phyloP scores from a whole-genome alignment of 345 rosid species.

The Euphorbia peplus region DNA sequence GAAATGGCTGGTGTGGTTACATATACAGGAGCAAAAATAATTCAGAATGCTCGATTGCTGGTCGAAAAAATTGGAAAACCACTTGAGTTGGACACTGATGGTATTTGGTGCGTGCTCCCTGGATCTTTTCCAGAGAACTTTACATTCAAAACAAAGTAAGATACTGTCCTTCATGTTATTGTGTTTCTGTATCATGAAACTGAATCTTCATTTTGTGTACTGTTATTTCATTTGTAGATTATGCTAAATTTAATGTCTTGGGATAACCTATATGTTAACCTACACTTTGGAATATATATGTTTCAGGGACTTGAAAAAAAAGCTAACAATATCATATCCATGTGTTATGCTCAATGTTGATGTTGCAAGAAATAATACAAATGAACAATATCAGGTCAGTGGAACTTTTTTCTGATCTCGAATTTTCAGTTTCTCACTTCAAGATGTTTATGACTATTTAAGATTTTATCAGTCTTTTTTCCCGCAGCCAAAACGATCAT shows the following conservation, averaged over 20 bases:
- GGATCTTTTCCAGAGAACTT: constrained; percentile 97
- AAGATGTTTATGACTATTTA: neutral
- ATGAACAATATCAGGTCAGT: constrained; percentile 91
- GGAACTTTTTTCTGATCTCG: constrained; percentile 8
- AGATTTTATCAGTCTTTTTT: neutral
- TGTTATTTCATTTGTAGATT: neutral
- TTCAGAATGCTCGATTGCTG: constrained; percentile 92
- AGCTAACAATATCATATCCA: constrained; percentile 88
- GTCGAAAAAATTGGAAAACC: constrained; percentile 96
- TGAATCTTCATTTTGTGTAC: neutral
- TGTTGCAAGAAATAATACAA: constrained; percentile 86
- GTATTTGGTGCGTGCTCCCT: constrained; percentile 96
- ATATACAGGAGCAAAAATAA: constrained; percentile 97
- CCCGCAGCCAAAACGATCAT: neutral
- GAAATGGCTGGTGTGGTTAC: constrained; percentile 99
- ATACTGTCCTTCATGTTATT: constrained; percentile 14
- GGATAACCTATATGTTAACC: constrained; percentile 9
- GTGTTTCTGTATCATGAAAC: neutral
- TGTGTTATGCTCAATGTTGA: constrained; percentile 98
- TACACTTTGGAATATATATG: constrained; percentile 20
- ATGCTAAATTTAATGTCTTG: neutral
- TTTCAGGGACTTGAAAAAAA: constrained; percentile 75
- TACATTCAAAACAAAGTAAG: constrained; percentile 87
- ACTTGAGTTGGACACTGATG: constrained; percentile 97
- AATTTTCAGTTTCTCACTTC: constrained; percentile 1